phyloP scores from a whole-genome alignment of 2,329 filamentous ascomycete genomes.

The Aspergillus sp. region DNA sequence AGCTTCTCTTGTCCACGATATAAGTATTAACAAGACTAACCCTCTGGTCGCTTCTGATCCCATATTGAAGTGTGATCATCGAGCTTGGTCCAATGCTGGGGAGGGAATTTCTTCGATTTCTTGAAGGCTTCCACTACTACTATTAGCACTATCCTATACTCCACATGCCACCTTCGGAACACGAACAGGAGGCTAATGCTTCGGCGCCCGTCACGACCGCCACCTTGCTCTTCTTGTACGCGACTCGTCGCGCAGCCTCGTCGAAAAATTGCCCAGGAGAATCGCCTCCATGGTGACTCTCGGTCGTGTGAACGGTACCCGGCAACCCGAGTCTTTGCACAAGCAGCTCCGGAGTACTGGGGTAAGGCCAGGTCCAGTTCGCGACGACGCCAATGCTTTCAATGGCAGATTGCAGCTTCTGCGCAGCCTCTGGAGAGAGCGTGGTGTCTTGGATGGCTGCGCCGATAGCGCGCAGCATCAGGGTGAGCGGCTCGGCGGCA shows the following conservation, averaged over 20 bases:
- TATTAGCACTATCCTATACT: background rate
- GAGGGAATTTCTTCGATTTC: constrained; percentile 54
- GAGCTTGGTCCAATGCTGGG: constrained; percentile 47
- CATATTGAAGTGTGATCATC: constrained; percentile 50
- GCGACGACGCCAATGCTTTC: constrained; percentile 62
- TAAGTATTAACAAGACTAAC: background rate
- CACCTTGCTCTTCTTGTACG: constrained; percentile 54
- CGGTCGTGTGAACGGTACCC: constrained; percentile 46
- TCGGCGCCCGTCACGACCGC: constrained; percentile 65
- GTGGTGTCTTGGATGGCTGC: constrained; percentile 50
- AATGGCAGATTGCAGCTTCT: constrained; percentile 47
- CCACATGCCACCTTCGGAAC: background rate
- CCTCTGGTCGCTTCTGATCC: constrained; percentile 2
- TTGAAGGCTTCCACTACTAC: constrained; percentile 8
- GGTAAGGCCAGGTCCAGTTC: constrained; percentile 62
- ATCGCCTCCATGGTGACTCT: constrained; percentile 63
- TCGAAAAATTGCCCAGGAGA: constrained; percentile 64
- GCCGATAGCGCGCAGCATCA: constrained; percentile 59
- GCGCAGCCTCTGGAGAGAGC: constrained; percentile 21
- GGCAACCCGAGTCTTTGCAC: constrained; percentile 50
- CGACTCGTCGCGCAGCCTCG: constrained; percentile 59
- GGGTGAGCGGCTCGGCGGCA: constrained; percentile 58
- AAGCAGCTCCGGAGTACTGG: constrained; percentile 57
- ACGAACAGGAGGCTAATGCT: constrained; percentile 56
- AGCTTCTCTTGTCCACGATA: background rate